Percentiles rank a stretch among this genome's conserved stretches.
Conservation (phyloP, 495 filamentous ascomycete species). For the Cairneyella variabilis region DNA sequence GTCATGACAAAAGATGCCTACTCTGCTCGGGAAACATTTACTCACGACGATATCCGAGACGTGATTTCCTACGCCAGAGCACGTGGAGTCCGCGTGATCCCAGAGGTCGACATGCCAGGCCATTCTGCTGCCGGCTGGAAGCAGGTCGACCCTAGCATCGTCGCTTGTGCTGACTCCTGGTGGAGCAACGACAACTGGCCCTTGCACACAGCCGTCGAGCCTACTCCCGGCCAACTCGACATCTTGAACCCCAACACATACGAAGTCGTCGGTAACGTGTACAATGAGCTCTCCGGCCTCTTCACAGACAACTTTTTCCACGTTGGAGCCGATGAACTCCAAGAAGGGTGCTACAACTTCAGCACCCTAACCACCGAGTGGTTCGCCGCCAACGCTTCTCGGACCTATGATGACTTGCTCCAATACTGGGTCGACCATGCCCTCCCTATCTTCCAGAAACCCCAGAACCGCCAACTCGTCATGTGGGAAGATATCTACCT, state of each 20-base stretch:
- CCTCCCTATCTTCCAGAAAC: conserved; percentile 46
- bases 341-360: conserved; percentile 52
- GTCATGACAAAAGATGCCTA: conserved; percentile 53
- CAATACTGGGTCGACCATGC: conserved; percentile 54
- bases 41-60: conserved; percentile 35
- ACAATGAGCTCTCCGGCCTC: conserved; percentile 47
- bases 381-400: conserved; percentile 45
- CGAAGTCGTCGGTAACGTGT: conserved; percentile 46
- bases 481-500: conserved; percentile 56
- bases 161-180: conserved; percentile 50
- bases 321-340: conserved; percentile 51
- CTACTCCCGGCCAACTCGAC: conserved; percentile 53
- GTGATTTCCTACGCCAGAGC: conserved; percentile 43
- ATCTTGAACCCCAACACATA: conserved; percentile 53
- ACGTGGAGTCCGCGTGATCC: conserved; percentile 45
- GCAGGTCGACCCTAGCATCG: conserved; percentile 47
- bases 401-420: conserved; percentile 47
- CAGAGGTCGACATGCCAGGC: conserved; percentile 51
- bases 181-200: conserved; percentile 53
- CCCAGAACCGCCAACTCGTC: conserved; percentile 40
- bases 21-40: conserved; percentile 41
- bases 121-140: conserved; percentile 51
- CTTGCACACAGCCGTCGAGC: conserved; percentile 51
- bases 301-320: conserved; percentile 54
- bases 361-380: conserved; percentile 40